A percentile compares a stretch with the other conserved stretches of the same genome.
These are phyloP conservation scores for Erodium moschatum DNA, from an alignment of 441 rosid species.

Conservation along the genomic window DNA sequence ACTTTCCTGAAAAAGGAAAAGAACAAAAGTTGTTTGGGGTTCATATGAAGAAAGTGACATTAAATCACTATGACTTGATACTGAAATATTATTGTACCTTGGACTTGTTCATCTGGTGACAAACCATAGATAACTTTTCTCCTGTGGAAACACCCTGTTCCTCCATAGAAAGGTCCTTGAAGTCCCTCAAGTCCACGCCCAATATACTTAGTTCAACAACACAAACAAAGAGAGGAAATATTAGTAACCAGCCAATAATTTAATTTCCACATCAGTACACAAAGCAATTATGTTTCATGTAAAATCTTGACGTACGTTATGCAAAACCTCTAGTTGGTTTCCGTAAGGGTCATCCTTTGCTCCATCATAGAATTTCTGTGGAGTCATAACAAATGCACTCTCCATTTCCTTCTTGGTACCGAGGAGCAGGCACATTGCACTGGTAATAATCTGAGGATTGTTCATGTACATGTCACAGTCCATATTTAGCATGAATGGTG, in stretches of 20 bases:
- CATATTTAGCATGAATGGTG: slow-evolving; percentile 45
- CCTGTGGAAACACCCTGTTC: slow-evolving; percentile 57
- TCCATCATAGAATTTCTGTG: slow-evolving; percentile 34
- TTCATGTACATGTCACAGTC: slow-evolving; percentile 49
- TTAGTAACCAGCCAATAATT: too few relatives aligned
- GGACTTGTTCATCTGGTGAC: slow-evolving; percentile 23
- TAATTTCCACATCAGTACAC: too few relatives aligned
- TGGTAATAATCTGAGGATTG: slow-evolving; percentile 29
- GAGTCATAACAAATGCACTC: slow-evolving; percentile 34
- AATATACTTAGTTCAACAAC: slow-evolving; percentile 16
- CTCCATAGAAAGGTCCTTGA: slow-evolving; percentile 43
- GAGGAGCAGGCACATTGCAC: slow-evolving; percentile 37
- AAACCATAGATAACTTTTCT: slow-evolving; percentile 49
- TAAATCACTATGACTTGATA: not conserved
- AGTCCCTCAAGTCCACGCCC: slow-evolving; percentile 43
- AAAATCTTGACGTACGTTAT: slow-evolving; percentile 24
- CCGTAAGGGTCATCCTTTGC: slow-evolving; percentile 35
- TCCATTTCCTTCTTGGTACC: slow-evolving; percentile 20
- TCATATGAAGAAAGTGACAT: not conserved
- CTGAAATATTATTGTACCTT: not conserved
- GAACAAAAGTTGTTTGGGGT: not conserved
- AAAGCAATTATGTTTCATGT: too few relatives aligned
- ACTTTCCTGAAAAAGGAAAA: slow-evolving; percentile 20
- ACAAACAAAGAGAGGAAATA: not conserved
- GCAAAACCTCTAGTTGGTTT: slow-evolving; percentile 18